Evolutionary conservation across 1,139 yeast species (phyloP), one percentile per base, ranked within the genome.

Genomic region (Saccharomyces uvarum): DNA sequence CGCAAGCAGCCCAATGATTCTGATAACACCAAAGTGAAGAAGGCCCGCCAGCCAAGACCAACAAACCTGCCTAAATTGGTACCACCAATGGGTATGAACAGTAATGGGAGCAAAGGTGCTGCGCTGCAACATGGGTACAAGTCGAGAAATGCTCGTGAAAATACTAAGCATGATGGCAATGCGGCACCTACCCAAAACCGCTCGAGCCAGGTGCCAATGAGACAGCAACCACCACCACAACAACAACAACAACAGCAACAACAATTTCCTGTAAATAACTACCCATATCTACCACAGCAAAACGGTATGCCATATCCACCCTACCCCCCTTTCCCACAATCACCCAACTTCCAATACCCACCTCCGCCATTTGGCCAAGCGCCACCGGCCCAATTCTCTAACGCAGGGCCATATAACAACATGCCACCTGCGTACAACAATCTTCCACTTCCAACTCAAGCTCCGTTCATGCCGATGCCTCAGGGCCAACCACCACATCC

Each of bases 131-230:
- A 52, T 24, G 55, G 59, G n/a, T 65, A 65, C 51, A 60, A 54
- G 38, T 62, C 68, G 9, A 59, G 68, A 53, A 60, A 53, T 42
- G 49, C 58, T 27, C 61, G 62, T 50, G 63, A 56, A 49, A 51
- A 49, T 11, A 38, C 24, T 11, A 38, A 38, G n/a, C 44, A 13
- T 9, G 44, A 38, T 4, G 9, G 24, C n/a, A 19, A 24, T 5
- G 11, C 24, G n/a, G 19, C 24, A 4, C 11, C 24, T 38, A 19
- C 11, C 14, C 44, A 19, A 16, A 19, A 38, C 19, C 24, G 44
- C 13, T 5, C 44, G n/a, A 7, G n/a, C 3, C 44, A 9, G 26
- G 8, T 38, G 13, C 44, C 44, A 19, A 4, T 38, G 24, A 11
- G 9, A 19, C 44, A 33, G 19, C 26, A 24, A 24, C 2, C 26